Evolutionary conservation across 2,329 filamentous ascomycete genomes (phyloP).

Genomic region (Sporothrix schenckii): DNA sequence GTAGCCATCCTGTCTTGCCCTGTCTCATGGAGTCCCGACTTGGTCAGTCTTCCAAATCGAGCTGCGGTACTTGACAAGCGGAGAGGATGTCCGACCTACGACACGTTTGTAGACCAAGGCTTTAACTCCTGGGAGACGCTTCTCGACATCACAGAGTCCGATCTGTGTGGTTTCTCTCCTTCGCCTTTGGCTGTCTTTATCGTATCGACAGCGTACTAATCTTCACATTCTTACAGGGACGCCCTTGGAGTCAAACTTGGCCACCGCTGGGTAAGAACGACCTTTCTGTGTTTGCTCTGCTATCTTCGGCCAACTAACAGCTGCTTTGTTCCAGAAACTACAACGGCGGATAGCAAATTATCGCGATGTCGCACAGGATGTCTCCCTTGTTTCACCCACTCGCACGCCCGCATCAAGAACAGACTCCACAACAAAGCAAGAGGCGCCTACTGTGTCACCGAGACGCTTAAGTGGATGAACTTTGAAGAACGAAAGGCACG

Average conservation of each 20-base stretch:
- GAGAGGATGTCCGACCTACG: slow-evolving; percentile 48
- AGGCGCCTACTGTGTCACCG: slow-evolving; percentile 14
- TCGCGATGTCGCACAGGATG: slow-evolving; percentile 62
- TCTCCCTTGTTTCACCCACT: slow-evolving; percentile 54
- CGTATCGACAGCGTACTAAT: background rate
- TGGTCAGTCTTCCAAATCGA: background rate
- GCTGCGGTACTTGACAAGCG: background rate
- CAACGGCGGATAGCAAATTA: slow-evolving; percentile 79
- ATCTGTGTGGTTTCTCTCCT: slow-evolving; percentile 61
- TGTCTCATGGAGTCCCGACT: no score
- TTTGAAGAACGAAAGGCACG: background rate
- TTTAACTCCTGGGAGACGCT: slow-evolving; percentile 86
- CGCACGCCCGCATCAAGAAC: slow-evolving; percentile 54
- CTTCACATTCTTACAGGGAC: slow-evolving; percentile 55
- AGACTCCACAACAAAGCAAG: slow-evolving; percentile 44
- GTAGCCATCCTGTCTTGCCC: no score
- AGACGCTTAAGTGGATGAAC: background rate
- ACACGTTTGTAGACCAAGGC: slow-evolving; percentile 73
- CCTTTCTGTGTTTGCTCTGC: background rate
- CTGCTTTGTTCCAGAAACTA: slow-evolving; percentile 62
- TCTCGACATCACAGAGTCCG: slow-evolving; percentile 80
- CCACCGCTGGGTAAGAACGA: slow-evolving; percentile 68
- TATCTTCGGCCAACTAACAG: background rate
- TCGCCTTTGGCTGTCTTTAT: background rate
- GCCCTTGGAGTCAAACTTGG: slow-evolving; percentile 76